Conservation (phyloP, 2,329 filamentous ascomycete genomes). For the Harringtonia lauricola region DNA sequence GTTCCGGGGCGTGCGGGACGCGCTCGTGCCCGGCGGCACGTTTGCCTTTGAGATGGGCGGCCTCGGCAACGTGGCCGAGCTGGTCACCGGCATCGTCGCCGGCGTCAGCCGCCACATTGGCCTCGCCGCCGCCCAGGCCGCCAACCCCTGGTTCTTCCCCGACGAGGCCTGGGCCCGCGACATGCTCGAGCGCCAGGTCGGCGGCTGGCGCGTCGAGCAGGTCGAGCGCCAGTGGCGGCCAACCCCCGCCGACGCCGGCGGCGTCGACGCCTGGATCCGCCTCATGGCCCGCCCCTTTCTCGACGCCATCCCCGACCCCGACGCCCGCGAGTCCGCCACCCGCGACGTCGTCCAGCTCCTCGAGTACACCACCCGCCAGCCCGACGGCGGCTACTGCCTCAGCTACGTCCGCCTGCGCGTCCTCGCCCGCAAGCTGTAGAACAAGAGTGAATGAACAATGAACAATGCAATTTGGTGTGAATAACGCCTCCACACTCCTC, state of each 20-base stretch:
- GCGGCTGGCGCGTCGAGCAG: constrained; percentile 37
- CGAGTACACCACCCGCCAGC: constrained; percentile 40
- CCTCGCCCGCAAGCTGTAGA: constrained; percentile 11
- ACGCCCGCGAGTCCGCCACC: constrained; percentile 39
- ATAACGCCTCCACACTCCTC: too few relatives aligned
- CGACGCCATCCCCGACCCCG: constrained; percentile 33
- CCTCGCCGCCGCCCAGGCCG: constrained; percentile 33
- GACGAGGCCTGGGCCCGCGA: constrained; percentile 46
- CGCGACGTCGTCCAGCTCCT: constrained; percentile 43
- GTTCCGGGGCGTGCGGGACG: constrained; percentile 38
- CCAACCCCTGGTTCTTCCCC: constrained; percentile 62
- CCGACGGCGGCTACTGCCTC: constrained; percentile 44
- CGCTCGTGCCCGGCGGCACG: constrained; percentile 41
- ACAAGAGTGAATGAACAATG: background rate
- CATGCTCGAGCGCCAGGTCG: constrained; percentile 29
- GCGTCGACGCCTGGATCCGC: constrained; percentile 54
- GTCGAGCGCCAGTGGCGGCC: constrained; percentile 55
- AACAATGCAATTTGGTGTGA: background rate
- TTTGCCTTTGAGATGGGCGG: constrained; percentile 66
- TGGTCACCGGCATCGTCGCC: constrained; percentile 44
- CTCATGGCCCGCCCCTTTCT: constrained; percentile 52
- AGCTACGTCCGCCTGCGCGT: constrained; percentile 35
- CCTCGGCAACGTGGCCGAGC: constrained; percentile 55
- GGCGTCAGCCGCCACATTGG: constrained; percentile 41
- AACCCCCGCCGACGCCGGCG: constrained; percentile 45